These are phyloP conservation scores for Kitagawia praeruptora DNA, from an alignment of 129 eudicot genomes.

Conservation along the genomic window DNA sequence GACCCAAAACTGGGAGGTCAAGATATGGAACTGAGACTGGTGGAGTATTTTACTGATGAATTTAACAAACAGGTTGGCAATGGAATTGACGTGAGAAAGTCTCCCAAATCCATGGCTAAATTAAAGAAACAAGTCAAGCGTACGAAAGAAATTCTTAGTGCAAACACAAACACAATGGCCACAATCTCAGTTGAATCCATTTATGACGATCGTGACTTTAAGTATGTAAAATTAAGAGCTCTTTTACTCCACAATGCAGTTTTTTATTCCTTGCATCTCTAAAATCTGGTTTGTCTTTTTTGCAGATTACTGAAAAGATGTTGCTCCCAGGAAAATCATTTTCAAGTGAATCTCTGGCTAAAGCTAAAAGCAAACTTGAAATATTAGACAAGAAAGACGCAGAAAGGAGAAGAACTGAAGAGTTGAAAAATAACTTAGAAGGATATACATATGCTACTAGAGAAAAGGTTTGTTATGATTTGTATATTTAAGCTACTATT, in stretches of 20 bases:
- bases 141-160: slow-evolving; percentile 97
- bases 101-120: slow-evolving; percentile 95
- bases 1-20: slow-evolving; percentile 92
- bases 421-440: slow-evolving; percentile 86
- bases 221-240: slow-evolving; percentile 31
- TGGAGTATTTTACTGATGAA: slow-evolving; percentile 90
- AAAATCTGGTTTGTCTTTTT: slow-evolving; percentile 5
- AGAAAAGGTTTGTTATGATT: slow-evolving; percentile 55
- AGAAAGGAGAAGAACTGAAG: slow-evolving; percentile 91
- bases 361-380: slow-evolving; percentile 54
- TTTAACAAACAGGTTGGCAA: slow-evolving; percentile 89
- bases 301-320: slow-evolving; percentile 66
- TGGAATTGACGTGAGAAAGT: slow-evolving; percentile 82
- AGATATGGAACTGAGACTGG: slow-evolving; percentile 77
- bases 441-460: slow-evolving; percentile 82
- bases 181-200: slow-evolving; percentile 94
- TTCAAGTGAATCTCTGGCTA: slow-evolving; percentile 59
- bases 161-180: slow-evolving; percentile 86
- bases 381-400: slow-evolving; percentile 81
- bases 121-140: slow-evolving; percentile 97
- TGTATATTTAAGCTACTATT: background rate
- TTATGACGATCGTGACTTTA: slow-evolving; percentile 92
- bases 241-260: background rate
- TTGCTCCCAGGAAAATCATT: slow-evolving; percentile 53
- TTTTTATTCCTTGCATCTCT: slow-evolving; percentile 4